Evolutionary conservation across 305 asterid species (phyloP).

Genomic region (Euphrasia arctica): DNA sequence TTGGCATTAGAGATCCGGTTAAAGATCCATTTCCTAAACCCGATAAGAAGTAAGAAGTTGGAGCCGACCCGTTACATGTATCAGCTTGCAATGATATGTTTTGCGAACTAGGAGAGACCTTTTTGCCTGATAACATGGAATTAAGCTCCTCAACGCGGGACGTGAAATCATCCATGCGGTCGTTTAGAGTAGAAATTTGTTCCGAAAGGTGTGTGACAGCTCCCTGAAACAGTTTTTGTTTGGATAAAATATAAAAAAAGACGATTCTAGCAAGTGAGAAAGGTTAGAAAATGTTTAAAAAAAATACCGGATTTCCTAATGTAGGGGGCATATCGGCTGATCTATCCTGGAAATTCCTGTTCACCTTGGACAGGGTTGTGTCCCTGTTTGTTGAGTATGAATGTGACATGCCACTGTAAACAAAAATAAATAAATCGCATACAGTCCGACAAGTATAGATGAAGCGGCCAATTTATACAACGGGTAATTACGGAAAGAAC

Average conservation of each 20-base stretch:
- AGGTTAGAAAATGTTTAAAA: slow-evolving; percentile 9
- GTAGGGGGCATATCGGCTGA: slow-evolving; percentile 41
- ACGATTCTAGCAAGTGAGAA: background rate
- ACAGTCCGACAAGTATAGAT: background rate
- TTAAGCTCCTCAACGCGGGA: slow-evolving; percentile 68
- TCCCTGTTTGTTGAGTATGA: slow-evolving; percentile 79
- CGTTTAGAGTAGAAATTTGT: slow-evolving; percentile 79
- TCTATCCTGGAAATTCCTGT: slow-evolving; percentile 54
- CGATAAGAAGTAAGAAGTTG: slow-evolving; percentile 91
- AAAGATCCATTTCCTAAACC: slow-evolving; percentile 84
- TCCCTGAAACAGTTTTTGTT: slow-evolving; percentile 41
- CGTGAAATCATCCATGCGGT: slow-evolving; percentile 92
- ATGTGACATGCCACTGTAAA: slow-evolving; percentile 77
- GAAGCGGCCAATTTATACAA: background rate
- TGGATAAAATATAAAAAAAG: background rate
- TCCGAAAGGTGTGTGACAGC: slow-evolving; percentile 76
- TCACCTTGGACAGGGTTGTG: slow-evolving; percentile 45
- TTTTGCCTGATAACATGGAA: slow-evolving; percentile 57
- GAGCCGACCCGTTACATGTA: slow-evolving; percentile 70
- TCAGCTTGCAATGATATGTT: slow-evolving; percentile 54
- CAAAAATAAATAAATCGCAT: background rate
- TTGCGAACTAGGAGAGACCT: slow-evolving; percentile 48
- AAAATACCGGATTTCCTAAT: slow-evolving; percentile 46
- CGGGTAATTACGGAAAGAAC: background rate
- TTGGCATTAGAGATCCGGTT: slow-evolving; percentile 78